Evolutionary conservation across 2,329 filamentous ascomycete genomes (phyloP).

Genomic region (Penicillium corylophilum): DNA sequence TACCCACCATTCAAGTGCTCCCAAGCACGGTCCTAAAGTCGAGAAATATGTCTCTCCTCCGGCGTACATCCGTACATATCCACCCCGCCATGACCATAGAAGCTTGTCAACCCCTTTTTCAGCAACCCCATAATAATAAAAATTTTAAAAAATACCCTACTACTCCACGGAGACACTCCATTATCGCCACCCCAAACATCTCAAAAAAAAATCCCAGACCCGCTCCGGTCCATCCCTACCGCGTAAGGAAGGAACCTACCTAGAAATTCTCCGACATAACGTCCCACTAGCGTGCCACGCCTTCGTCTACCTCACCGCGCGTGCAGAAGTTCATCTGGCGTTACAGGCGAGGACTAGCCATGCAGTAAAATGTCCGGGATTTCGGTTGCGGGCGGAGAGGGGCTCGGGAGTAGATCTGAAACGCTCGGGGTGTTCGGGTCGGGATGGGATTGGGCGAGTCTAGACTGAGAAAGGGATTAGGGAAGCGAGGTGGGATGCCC

Average conservation of each 20-base stretch:
- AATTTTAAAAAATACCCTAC: no score
- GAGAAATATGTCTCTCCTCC: neutral
- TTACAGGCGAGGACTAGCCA: neutral
- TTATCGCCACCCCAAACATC: no score
- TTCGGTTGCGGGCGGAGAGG: neutral
- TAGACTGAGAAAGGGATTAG: neutral
- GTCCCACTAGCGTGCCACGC: neutral
- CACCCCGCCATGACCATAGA: neutral
- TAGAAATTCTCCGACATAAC: neutral
- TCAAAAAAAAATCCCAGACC: neutral
- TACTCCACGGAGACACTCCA: no score
- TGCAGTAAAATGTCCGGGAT: neutral
- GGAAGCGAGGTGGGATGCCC: neutral
- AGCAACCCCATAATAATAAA: neutral
- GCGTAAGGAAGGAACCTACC: conserved; percentile 2
- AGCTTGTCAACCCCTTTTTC: neutral
- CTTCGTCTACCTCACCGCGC: neutral
- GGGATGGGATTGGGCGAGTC: neutral
- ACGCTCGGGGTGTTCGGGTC: neutral
- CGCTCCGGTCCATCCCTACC: conserved; percentile 4
- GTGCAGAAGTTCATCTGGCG: neutral
- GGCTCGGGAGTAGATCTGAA: neutral
- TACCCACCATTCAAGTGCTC: neutral
- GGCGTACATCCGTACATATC: neutral
- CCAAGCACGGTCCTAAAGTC: neutral